Percentiles rank a stretch among this genome's conserved stretches.
Evolutionary conservation across 768 basidiomycete species (phyloP).

Genomic region (Russula sp.): DNA sequence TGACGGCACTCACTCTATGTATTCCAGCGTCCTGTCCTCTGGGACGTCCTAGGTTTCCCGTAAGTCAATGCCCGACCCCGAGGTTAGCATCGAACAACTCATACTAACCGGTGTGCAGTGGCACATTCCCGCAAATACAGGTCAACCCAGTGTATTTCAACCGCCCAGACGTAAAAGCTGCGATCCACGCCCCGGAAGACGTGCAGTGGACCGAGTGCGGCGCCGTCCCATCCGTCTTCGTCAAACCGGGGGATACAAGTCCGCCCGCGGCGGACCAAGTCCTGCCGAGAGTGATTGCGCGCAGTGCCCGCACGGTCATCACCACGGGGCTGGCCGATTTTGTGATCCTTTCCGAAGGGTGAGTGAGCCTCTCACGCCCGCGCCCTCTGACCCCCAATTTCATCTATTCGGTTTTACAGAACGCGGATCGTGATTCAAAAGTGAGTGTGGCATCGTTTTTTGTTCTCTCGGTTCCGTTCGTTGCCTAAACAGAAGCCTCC

Average conservation of each 20-base stretch:
- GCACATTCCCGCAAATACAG: conserved; percentile 20
- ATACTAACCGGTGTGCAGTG: conserved; percentile 5
- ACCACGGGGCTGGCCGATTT: conserved; percentile 16
- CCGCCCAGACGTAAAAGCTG: conserved; percentile 22
- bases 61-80: background rate
- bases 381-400: background rate
- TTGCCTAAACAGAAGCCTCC: background rate
- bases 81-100: no score
- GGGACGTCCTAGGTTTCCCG: conserved; percentile 24
- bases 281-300: conserved; percentile 17
- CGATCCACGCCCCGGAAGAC: conserved; percentile 21
- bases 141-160: conserved; percentile 22
- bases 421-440: conserved; percentile 20
- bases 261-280: background rate
- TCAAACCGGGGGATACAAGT: conserved; percentile 9
- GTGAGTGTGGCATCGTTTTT: conserved; percentile 1
- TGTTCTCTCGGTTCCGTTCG: background rate
- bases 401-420: background rate
- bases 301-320: conserved; percentile 12
- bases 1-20: background rate
- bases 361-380: background rate
- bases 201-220: conserved; percentile 22
- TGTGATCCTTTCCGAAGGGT: conserved; percentile 19
- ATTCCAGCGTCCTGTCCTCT: conserved; percentile 17
- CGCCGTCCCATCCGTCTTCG: conserved; percentile 2